These are phyloP conservation scores for Pseudophaeomoniella oleicola DNA, from an alignment of 2,329 filamentous ascomycete genomes.

Conservation along the genomic window DNA sequence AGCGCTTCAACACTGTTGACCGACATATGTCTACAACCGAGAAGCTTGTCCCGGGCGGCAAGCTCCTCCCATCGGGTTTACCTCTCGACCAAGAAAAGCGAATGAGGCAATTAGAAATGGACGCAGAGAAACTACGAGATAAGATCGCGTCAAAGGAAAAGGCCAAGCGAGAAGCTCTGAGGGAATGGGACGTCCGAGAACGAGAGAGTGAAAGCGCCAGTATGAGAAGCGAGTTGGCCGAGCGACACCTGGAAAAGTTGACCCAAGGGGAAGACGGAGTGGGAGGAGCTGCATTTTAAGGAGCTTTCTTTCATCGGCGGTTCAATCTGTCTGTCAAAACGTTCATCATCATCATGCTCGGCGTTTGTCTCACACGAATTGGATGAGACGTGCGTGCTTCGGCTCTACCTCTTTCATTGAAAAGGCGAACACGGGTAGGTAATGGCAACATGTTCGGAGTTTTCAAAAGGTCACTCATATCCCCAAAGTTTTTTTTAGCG, in stretches of 20 bases:
- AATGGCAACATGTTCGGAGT: too few relatives aligned
- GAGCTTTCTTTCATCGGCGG: constrained; percentile 1
- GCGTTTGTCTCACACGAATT: too few relatives aligned
- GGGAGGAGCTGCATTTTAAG: constrained; percentile 24
- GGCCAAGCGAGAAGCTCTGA: constrained; percentile 24
- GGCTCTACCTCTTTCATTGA: too few relatives aligned
- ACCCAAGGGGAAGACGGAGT: constrained; percentile 27
- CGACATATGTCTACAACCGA: constrained; percentile 19
- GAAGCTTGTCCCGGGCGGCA: constrained; percentile 27
- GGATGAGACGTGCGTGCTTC: too few relatives aligned
- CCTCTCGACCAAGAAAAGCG: constrained; percentile 27
- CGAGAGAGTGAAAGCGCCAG: constrained; percentile 31
- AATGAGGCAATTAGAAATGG: constrained; percentile 27
- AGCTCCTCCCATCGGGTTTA: constrained; percentile 20
- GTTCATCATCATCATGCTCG: too few relatives aligned
- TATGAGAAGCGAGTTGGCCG: constrained; percentile 32
- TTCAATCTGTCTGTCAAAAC: too few relatives aligned
- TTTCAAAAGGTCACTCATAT: too few relatives aligned
- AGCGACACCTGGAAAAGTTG: constrained; percentile 30
- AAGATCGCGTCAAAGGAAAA: constrained; percentile 29
- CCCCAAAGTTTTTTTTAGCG: too few relatives aligned
- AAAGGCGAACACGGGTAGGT: too few relatives aligned
- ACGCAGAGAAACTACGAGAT: constrained; percentile 28
- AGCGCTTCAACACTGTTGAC: constrained; percentile 24
- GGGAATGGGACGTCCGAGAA: constrained; percentile 33